Evolutionary conservation across 768 basidiomycete genomes (phyloP).

Genomic region (Artomyces pyxidatus): DNA sequence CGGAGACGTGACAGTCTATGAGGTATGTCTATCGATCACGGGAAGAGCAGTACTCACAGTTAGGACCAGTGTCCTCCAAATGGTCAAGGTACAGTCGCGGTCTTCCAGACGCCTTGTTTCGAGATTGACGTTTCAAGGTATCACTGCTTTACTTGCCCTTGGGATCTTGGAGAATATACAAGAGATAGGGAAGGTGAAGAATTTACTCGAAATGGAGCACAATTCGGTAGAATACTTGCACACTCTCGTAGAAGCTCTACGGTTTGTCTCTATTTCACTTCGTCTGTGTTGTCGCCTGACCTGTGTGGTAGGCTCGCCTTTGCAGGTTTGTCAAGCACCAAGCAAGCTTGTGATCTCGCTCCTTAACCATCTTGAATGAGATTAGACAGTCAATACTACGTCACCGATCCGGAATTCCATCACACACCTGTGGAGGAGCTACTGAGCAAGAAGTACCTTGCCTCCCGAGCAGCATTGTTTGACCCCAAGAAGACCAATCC

Average conservation of each 20-base stretch:
- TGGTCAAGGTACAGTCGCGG: conserved; percentile 95
- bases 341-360: background rate
- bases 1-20: conserved; percentile 81
- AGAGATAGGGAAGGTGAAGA: conserved; percentile 55
- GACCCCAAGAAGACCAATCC: conserved; percentile 59
- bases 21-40: conserved; percentile 49
- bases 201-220: conserved; percentile 77
- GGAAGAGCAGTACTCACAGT: too few species aligned
- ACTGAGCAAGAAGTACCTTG: conserved; percentile 83
- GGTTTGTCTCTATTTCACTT: conserved; percentile 34
- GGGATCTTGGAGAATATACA: conserved; percentile 89
- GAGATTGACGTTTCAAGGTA: conserved; percentile 34
- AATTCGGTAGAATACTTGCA: conserved; percentile 90
- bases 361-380: background rate
- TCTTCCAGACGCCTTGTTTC: too few species aligned
- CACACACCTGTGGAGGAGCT: conserved; percentile 76
- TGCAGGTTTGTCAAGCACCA: conserved; percentile 64
- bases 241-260: conserved; percentile 73
- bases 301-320: conserved; percentile 41
- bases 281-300: background rate
- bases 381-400: conserved; percentile 85
- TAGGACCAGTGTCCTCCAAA: conserved; percentile 97
- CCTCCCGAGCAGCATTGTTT: conserved; percentile 72
- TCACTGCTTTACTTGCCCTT: conserved; percentile 87
- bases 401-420: conserved; percentile 80